Percentiles rank a stretch among this genome's conserved stretches.
These are phyloP conservation scores for Petunia hybrid DNA, from an alignment of 305 asterid genomes.

Conservation along the genomic window DNA sequence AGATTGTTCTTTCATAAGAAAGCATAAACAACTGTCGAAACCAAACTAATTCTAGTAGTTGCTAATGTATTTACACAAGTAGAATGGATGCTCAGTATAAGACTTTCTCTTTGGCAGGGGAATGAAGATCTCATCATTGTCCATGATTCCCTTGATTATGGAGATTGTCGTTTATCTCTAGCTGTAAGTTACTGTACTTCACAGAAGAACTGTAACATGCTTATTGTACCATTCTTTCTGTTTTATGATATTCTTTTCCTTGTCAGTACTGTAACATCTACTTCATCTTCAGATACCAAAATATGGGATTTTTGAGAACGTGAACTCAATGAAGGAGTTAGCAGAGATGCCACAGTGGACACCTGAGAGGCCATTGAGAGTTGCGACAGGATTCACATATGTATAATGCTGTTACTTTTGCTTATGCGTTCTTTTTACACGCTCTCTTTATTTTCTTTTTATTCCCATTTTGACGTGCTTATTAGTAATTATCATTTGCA, in stretches of 20 bases:
- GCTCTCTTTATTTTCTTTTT: constrained; percentile 33
- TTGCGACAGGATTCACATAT: constrained; percentile 96
- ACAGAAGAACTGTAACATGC: background rate
- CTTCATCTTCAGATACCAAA: constrained; percentile 74
- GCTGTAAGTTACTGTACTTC: constrained; percentile 63
- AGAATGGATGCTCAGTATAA: constrained; percentile 13
- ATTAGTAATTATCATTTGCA: constrained; percentile 16
- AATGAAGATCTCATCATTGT: constrained; percentile 85
- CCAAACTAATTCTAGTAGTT: constrained; percentile 11
- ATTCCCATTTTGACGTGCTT: constrained; percentile 25
- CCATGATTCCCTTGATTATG: constrained; percentile 85
- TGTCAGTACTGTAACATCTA: constrained; percentile 25
- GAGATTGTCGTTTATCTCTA: constrained; percentile 89
- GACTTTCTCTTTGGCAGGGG: constrained; percentile 57
- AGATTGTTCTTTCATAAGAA: background rate
- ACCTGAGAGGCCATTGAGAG: constrained; percentile 88
- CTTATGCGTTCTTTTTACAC: constrained; percentile 12
- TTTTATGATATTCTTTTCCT: background rate
- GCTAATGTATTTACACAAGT: background rate
- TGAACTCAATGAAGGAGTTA: constrained; percentile 85
- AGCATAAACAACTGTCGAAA: background rate
- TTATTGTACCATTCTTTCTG: constrained; percentile 22
- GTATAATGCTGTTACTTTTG: constrained; percentile 52
- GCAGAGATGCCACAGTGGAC: constrained; percentile 98
- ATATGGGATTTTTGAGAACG: constrained; percentile 96